Conservation (phyloP, 2,329 filamentous ascomycete species). For the Scorias spongiosa region DNA sequence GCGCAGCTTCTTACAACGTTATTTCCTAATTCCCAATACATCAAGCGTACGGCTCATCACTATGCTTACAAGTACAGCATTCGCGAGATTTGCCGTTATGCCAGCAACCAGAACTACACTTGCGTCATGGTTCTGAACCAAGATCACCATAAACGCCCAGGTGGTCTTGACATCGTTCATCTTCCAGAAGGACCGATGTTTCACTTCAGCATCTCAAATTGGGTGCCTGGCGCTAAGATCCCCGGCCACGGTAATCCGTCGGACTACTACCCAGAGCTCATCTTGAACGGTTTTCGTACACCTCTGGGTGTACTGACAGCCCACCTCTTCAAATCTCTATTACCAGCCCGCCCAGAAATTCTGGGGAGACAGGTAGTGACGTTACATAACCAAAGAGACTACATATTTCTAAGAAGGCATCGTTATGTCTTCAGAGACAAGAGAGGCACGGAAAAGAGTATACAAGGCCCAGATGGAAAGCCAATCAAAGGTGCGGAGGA, state of each 20-base stretch:
- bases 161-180: constrained; percentile 69
- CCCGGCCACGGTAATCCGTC: constrained; percentile 85
- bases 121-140: constrained; percentile 75
- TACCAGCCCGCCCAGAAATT: constrained; percentile 69
- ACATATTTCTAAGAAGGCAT: constrained; percentile 83
- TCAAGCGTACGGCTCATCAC: constrained; percentile 68
- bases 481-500: constrained; percentile 72
- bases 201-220: constrained; percentile 82
- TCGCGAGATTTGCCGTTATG: constrained; percentile 77
- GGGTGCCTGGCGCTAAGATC: constrained; percentile 73
- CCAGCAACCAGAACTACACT: constrained; percentile 67
- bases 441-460: constrained; percentile 69
- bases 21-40: constrained; percentile 69
- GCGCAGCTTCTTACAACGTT: constrained; percentile 63
- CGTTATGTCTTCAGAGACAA: constrained; percentile 90
- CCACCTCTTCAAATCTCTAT: constrained; percentile 65
- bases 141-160: constrained; percentile 68
- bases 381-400: constrained; percentile 88
- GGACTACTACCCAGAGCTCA: constrained; percentile 75
- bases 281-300: constrained; percentile 90
- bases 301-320: constrained; percentile 79
- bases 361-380: constrained; percentile 81
- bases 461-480: constrained; percentile 67
- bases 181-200: constrained; percentile 78
- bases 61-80: constrained; percentile 85